Percentiles rank a stretch among this genome's conserved stretches.
Evolutionary conservation across 306 rosid genomes (phyloP).

Genomic region (Rubus parviflorus): DNA sequence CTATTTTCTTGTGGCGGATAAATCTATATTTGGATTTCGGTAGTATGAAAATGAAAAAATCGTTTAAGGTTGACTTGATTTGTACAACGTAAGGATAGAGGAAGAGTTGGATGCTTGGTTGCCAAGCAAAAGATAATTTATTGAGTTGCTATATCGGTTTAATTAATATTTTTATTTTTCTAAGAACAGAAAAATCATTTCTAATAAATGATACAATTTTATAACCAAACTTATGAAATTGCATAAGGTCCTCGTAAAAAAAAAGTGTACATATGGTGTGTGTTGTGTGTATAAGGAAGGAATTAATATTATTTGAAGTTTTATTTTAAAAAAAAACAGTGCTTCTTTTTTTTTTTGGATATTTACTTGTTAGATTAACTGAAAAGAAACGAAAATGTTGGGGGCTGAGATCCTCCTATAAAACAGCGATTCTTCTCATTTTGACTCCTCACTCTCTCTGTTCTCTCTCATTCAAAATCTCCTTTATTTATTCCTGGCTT

Average conservation of each 20-base stretch:
- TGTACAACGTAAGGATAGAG: neutral
- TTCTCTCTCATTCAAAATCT: neutral
- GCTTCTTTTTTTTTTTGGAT: neutral
- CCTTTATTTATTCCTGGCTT: neutral
- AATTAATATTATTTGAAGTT: too few species aligned
- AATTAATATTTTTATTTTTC: neutral
- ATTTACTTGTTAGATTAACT: too few species aligned
- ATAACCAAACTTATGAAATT: neutral
- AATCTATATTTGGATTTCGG: neutral
- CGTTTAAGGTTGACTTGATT: neutral
- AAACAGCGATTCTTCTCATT: conserved; percentile 18
- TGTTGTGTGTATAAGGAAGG: too few species aligned
- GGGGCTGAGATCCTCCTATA: conserved; percentile 32
- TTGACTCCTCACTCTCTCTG: neutral
- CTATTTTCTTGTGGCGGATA: neutral
- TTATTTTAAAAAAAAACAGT: neutral
- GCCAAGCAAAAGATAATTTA: conserved; percentile 9
- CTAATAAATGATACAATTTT: neutral
- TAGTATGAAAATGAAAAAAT: neutral
- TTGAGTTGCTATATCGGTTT: neutral
- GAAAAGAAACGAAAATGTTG: neutral
- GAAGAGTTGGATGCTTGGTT: conserved; percentile 11
- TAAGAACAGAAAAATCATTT: too few species aligned
- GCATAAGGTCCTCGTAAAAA: too few species aligned
- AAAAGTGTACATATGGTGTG: too few species aligned